Percentiles rank a stretch among this genome's conserved stretches.
phyloP scores from a whole-genome alignment of 805 yeast species.

The Ogataea pini region DNA sequence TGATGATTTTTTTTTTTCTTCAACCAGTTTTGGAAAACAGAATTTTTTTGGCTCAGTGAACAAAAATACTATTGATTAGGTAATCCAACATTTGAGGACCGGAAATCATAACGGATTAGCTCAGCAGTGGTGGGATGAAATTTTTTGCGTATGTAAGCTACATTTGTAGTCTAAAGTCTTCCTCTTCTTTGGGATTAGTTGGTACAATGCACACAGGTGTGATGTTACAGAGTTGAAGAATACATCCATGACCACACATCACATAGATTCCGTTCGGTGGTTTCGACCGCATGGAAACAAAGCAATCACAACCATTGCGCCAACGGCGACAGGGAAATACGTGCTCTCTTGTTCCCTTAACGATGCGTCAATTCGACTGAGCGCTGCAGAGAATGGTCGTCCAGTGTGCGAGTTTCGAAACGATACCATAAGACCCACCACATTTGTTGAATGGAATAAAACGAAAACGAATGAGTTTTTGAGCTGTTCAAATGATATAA shows the following conservation, averaged over 20 bases:
- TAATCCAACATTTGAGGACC: no score
- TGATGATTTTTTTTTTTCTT: not conserved
- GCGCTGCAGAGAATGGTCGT: conserved; percentile 4
- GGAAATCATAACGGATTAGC: not conserved
- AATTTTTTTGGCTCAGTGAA: no score
- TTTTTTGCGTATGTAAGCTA: not conserved
- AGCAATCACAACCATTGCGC: conserved; percentile 15
- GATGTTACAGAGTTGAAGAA: not conserved
- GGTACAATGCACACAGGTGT: no score
- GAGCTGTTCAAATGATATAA: conserved; percentile 21
- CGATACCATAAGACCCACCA: conserved; percentile 14
- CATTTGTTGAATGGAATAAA: conserved; percentile 11
- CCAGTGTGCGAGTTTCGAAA: conserved; percentile 9
- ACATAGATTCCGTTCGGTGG: not conserved
- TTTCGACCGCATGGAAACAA: conserved; percentile 13
- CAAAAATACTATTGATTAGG: no score
- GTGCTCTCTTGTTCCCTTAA: conserved; percentile 13
- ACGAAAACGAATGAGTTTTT: conserved; percentile 9
- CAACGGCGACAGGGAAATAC: conserved; percentile 10
- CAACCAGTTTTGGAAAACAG: not conserved
- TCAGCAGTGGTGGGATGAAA: not conserved
- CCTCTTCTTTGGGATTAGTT: not conserved
- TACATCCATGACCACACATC: not conserved
- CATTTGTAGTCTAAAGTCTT: not conserved
- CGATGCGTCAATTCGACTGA: conserved; percentile 14